phyloP scores from a whole-genome alignment of 768 basidiomycete species.

The Serpula lacrymans region DNA sequence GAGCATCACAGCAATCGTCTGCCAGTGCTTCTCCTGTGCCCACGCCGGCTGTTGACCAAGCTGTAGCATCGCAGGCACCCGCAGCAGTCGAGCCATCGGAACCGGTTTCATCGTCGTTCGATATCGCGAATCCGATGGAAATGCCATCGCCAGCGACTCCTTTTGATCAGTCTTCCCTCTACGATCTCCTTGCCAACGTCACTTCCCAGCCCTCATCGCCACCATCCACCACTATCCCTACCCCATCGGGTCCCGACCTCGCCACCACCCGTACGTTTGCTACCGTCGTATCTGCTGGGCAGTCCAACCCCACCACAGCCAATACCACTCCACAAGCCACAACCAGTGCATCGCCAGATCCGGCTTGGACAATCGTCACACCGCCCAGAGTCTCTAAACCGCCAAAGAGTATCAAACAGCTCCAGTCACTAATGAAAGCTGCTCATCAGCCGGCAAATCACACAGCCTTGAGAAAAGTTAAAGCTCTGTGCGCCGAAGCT shows the following conservation, averaged over 20 bases:
- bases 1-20: too few species aligned
- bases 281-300: slow-evolving; percentile 28
- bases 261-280: slow-evolving; percentile 33
- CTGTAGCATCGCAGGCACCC: neutral
- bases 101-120: neutral
- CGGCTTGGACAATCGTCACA: slow-evolving; percentile 21
- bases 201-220: slow-evolving; percentile 19
- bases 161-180: slow-evolving; percentile 12
- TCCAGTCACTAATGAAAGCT: slow-evolving; percentile 40
- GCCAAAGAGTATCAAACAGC: slow-evolving; percentile 36
- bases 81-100: slow-evolving; percentile 6
- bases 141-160: slow-evolving; percentile 5
- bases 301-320: slow-evolving; percentile 7
- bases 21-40: slow-evolving; percentile 1
- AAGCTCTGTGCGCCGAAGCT: slow-evolving; percentile 43
- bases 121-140: slow-evolving; percentile 6
- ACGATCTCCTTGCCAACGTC: slow-evolving; percentile 16
- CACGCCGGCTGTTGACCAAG: slow-evolving; percentile 1
- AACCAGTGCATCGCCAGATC: slow-evolving; percentile 10
- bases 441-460: slow-evolving; percentile 43
- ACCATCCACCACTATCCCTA: slow-evolving; percentile 15
- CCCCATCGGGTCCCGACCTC: slow-evolving; percentile 30
- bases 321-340: slow-evolving; percentile 13
- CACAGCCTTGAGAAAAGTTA: slow-evolving; percentile 38
- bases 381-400: slow-evolving; percentile 18